phyloP scores from a whole-genome alignment of 306 rosid species.

The Glycine tomentella region DNA sequence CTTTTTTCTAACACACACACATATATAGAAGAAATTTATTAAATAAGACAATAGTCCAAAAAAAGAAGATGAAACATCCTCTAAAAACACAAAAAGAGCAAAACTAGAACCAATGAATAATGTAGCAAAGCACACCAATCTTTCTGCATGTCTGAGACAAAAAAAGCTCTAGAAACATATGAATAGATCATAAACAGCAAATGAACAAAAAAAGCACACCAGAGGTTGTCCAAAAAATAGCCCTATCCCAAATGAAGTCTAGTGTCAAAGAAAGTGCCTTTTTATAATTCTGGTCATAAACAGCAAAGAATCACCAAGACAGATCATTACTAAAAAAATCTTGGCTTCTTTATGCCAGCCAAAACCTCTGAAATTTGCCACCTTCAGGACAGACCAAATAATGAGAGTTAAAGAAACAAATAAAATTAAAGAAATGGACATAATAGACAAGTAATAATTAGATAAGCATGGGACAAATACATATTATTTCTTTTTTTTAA shows the following conservation, averaged over 20 bases:
- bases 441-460: slow-evolving; percentile 5
- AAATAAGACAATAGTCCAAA: background rate
- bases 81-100: no score
- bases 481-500: background rate
- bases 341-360: background rate
- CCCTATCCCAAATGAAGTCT: slow-evolving; percentile 25
- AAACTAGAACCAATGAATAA: background rate
- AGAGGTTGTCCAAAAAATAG: slow-evolving; percentile 4
- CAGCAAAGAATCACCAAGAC: background rate
- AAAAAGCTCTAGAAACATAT: slow-evolving; percentile 21
- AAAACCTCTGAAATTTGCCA: slow-evolving; percentile 15
- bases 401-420: background rate
- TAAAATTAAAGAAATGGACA: background rate
- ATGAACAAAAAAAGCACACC: no score
- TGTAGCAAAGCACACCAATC: slow-evolving; percentile 17
- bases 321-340: background rate
- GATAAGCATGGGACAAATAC: slow-evolving; percentile 12
- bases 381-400: background rate
- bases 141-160: background rate
- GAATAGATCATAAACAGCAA: no score
- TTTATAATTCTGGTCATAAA: background rate
- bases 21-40: background rate
- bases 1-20: background rate
- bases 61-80: no score
- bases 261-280: background rate